Evolutionary conservation across 164 flowering plant genomes (phyloP).

Genomic region (Cinnamomum chago): DNA sequence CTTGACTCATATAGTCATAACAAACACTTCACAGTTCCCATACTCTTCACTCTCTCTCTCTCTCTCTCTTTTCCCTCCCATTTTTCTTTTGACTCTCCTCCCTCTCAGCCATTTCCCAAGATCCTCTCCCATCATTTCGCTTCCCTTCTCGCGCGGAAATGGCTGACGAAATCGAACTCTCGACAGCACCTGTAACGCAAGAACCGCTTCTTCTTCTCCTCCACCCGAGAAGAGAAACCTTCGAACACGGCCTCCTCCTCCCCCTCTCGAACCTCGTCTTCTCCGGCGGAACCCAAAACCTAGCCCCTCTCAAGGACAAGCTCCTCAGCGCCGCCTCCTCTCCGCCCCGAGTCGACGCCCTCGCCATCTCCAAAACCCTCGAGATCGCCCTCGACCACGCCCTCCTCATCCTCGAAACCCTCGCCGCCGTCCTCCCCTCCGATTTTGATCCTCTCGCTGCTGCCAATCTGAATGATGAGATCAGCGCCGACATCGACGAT

Average conservation of each 20-base stretch:
- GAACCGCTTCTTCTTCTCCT: conserved; percentile 17
- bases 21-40: too few species aligned
- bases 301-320: conserved; percentile 48
- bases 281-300: conserved; percentile 65
- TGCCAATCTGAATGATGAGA: conserved; percentile 12
- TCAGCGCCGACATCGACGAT: conserved; percentile 67
- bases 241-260: conserved; percentile 87
- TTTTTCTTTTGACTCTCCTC: too few species aligned
- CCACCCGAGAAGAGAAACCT: conserved; percentile 69
- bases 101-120: too few species aligned
- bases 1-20: too few species aligned
- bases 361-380: conserved; percentile 46
- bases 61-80: too few species aligned
- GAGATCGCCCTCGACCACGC: conserved; percentile 76
- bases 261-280: conserved; percentile 85
- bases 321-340: conserved; percentile 23
- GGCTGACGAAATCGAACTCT: conserved; percentile 29
- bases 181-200: conserved; percentile 30
- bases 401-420: conserved; percentile 67
- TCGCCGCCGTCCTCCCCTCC: conserved; percentile 59
- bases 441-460: conserved; percentile 46
- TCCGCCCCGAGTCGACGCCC: conserved; percentile 32
- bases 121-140: neutral
- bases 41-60: too few species aligned
- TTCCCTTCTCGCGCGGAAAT: conserved; percentile 5